Percentiles rank a stretch among this genome's conserved stretches.
phyloP scores from a whole-genome alignment of 768 basidiomycete genomes.

The Asterophora parasitica region DNA sequence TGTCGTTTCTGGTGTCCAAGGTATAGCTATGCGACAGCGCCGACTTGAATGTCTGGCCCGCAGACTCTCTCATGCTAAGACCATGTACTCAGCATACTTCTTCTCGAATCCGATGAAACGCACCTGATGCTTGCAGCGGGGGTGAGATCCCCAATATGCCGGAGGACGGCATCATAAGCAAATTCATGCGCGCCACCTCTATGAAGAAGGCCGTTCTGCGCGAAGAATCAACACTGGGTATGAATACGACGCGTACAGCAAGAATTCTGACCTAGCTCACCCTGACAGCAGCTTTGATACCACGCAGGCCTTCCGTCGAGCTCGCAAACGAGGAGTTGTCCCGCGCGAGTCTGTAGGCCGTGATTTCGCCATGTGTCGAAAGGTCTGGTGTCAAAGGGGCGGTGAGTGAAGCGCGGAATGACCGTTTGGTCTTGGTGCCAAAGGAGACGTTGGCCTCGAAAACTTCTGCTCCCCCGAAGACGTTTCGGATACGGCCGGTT shows the following conservation, averaged over 20 bases:
- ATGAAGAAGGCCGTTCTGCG: constrained; percentile 31
- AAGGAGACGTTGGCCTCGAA: constrained; percentile 78
- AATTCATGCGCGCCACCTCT: constrained; percentile 62
- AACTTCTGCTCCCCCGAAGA: constrained; percentile 88
- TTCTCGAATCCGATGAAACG: constrained; percentile 13
- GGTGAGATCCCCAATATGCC: constrained; percentile 68
- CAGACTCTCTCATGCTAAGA: constrained; percentile 74
- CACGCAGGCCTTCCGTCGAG: constrained; percentile 59
- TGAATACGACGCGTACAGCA: constrained; percentile 10
- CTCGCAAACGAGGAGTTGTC: constrained; percentile 81
- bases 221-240: constrained; percentile 15
- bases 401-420: constrained; percentile 68
- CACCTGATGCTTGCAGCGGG: constrained; percentile 82
- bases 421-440: constrained; percentile 83
- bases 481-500: constrained; percentile 78
- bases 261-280: constrained; percentile 57
- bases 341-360: constrained; percentile 67
- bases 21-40: constrained; percentile 74
- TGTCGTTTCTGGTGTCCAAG: constrained; percentile 73
- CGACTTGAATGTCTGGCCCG: constrained; percentile 79
- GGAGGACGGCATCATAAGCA: constrained; percentile 76
- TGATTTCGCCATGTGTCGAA: constrained; percentile 63
- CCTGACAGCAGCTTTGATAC: constrained; percentile 64
- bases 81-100: constrained; percentile 1
- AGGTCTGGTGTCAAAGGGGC: constrained; percentile 61